Evolutionary conservation across 768 basidiomycete genomes (phyloP), one percentile per base, ranked within the genome.

Genomic region (Lentinula raphanica): DNA sequence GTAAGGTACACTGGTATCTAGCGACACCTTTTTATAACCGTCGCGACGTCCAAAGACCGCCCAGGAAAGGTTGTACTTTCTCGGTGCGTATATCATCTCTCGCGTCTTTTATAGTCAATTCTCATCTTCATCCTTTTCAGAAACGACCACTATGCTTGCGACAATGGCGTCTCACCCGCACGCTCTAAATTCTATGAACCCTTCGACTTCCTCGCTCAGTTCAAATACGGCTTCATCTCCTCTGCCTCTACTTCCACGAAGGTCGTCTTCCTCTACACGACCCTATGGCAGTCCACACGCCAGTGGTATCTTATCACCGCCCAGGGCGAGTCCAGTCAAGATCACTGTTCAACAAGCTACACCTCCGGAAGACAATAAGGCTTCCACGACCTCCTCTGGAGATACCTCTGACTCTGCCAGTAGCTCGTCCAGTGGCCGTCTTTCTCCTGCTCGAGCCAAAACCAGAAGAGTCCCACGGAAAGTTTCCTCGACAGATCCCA

Each of bases 191-290:
- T 31, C 54, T 6, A 56, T 53, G 35, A 36, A 35, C 17, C 27
- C 36, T n/a, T 44, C 40, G 9, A 15, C 51, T 38, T 54, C 51
- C 44, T 56, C 44, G 40, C 54, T 56, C 31, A 71, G 72, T 58
- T 72, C 82, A 40, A 88, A 85, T 68, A 69, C 76, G 29, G 84
- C 87, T 31, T 78, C 81, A 2, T 73, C 74, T 7, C 79, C 86
- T 56, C 79, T 88, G n/a, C 86, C 87, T 15, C 73, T 80, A 51
- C 76, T 88, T 54, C 85, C 88, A 36, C 80, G 85, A 54, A 74
- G 86, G 49, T 66, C n/a, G n/a, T n/a, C 74, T 4, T 69, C 66
- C 32, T 62, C 60, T 62, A 62, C 64, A 63, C 69, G 69, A 63
- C 48, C 69, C 60, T 66, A 55, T 56, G 59, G 60, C 62, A 54